These are phyloP conservation scores for Coemansia javaensis DNA, from an alignment of 192 early-diverging fungal genomes.

Conservation along the genomic window DNA sequence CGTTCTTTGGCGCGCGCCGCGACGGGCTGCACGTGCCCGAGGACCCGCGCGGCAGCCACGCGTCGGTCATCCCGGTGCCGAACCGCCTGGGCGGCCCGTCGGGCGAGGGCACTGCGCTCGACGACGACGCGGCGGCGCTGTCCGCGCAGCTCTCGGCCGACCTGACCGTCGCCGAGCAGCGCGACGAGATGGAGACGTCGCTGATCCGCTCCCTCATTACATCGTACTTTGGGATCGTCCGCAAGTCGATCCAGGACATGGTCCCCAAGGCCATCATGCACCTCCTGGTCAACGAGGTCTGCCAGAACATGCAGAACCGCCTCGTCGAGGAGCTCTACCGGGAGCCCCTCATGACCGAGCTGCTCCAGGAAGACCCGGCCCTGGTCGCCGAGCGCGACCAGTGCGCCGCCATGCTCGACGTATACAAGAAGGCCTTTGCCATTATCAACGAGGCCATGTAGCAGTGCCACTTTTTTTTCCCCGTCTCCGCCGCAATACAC, in stretches of 20 bases:
- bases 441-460: constrained; percentile 52
- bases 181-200: constrained; percentile 73
- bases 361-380: constrained; percentile 71
- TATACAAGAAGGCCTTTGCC: constrained; percentile 73
- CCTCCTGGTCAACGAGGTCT: constrained; percentile 68
- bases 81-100: constrained; percentile 37
- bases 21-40: constrained; percentile 33
- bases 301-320: constrained; percentile 70
- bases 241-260: constrained; percentile 73
- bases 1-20: constrained; percentile 43
- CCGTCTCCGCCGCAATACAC: not conserved
- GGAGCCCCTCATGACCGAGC: constrained; percentile 61
- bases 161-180: constrained; percentile 44
- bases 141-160: constrained; percentile 45
- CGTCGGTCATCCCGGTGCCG: constrained; percentile 42
- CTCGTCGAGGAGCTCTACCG: constrained; percentile 71
- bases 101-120: constrained; percentile 37
- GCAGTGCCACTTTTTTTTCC: not conserved
- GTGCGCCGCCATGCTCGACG: constrained; percentile 70
- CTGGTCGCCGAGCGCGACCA: constrained; percentile 67
- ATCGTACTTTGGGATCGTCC: constrained; percentile 74
- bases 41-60: constrained; percentile 34
- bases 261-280: constrained; percentile 84
- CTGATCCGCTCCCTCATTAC: constrained; percentile 75
- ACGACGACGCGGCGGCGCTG: constrained; percentile 39